Conservation (phyloP, 75 land plant genomes). For the Sequoiadendron giganteum region DNA sequence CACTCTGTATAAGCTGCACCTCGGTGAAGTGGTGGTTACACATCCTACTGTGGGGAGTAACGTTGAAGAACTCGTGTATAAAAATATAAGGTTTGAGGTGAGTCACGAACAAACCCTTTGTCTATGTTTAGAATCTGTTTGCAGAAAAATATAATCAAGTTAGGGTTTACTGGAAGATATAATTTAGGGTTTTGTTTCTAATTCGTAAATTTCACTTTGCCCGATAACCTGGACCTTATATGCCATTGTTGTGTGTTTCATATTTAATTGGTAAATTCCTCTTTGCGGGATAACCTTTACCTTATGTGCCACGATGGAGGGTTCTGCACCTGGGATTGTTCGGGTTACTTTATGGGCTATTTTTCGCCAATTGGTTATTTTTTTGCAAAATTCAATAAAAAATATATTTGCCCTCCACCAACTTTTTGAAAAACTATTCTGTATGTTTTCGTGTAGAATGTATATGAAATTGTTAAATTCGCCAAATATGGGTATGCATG, state of each 20-base stretch:
- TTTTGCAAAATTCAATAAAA: background rate
- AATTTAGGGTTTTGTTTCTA: background rate
- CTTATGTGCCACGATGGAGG: background rate
- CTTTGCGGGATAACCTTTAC: background rate
- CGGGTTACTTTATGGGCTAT: background rate
- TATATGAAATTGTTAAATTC: background rate
- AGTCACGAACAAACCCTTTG: background rate
- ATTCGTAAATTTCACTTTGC: background rate
- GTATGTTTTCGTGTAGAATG: background rate
- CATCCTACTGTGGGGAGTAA: conserved; percentile 98
- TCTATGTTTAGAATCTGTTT: background rate
- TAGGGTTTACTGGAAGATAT: background rate
- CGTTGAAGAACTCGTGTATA: conserved; percentile 93
- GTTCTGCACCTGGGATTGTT: background rate
- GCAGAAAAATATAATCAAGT: background rate
- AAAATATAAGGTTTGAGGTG: conserved; percentile 98
- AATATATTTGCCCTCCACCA: background rate
- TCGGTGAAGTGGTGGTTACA: conserved; percentile 95
- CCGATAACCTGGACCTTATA: too few relatives aligned
- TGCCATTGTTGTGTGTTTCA: too few relatives aligned
- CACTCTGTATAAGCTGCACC: conserved; percentile 92
- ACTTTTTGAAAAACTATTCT: background rate
- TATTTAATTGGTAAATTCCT: background rate
- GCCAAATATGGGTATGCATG: background rate
- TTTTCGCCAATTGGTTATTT: background rate